phyloP scores from a whole-genome alignment of 495 filamentous ascomycete species.

The Cairneyella variabilis region DNA sequence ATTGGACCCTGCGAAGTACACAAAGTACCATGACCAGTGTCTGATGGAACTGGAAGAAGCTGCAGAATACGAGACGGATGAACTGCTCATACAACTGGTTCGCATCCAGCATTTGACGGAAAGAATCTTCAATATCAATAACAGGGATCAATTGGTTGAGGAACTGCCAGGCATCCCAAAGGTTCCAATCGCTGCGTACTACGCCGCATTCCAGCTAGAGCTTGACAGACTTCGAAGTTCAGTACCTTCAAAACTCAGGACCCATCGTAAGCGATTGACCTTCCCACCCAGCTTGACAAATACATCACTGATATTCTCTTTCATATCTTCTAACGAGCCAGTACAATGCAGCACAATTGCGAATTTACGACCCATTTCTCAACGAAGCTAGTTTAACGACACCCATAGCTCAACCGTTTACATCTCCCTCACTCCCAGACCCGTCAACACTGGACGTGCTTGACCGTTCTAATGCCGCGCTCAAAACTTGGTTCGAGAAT shows the following conservation, averaged over 20 bases:
- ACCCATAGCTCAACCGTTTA: constrained; percentile 30
- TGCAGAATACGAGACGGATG: constrained; percentile 31
- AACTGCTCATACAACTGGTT: constrained; percentile 30
- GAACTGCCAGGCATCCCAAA: constrained; percentile 14
- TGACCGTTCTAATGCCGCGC: constrained; percentile 27
- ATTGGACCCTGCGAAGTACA: constrained; percentile 31
- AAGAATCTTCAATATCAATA: constrained; percentile 30
- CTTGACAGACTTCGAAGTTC: constrained; percentile 27
- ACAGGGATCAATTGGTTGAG: constrained; percentile 15
- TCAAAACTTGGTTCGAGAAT: constrained; percentile 36
- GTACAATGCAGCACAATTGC: constrained; percentile 23
- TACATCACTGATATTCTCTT: neutral
- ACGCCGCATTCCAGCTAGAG: constrained; percentile 29
- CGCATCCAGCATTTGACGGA: constrained; percentile 37
- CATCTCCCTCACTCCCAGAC: constrained; percentile 27
- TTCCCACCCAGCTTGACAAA: constrained; percentile 9
- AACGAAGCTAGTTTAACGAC: constrained; percentile 25
- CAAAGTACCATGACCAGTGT: constrained; percentile 33
- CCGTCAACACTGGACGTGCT: constrained; percentile 32
- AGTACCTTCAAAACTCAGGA: constrained; percentile 21
- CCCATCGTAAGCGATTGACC: constrained; percentile 18
- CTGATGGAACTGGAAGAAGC: constrained; percentile 30
- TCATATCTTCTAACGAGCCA: constrained; percentile 25
- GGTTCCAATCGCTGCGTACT: constrained; percentile 23
- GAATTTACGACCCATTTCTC: constrained; percentile 29